Evolutionary conservation across 257 asterid genomes (phyloP).

Genomic region (Gardenia jasminoides): DNA sequence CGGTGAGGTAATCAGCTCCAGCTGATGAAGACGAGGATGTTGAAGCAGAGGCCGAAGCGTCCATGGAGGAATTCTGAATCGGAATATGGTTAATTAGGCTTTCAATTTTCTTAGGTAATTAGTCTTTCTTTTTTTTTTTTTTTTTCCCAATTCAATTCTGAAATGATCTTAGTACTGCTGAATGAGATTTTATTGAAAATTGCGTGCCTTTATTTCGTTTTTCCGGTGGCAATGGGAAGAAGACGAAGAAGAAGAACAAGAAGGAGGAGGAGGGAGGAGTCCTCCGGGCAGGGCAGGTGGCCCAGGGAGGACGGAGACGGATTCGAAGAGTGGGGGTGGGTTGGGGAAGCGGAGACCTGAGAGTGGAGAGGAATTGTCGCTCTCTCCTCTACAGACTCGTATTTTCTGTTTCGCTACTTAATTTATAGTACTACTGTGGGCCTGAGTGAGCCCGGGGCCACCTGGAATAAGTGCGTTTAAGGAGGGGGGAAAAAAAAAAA

Average conservation of each 20-base stretch:
- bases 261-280: neutral
- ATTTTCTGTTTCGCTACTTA: neutral
- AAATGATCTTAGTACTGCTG: no score
- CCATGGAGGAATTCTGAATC: neutral
- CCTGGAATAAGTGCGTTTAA: no score
- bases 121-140: neutral
- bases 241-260: no score
- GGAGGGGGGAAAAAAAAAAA: no score
- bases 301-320: neutral
- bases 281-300: neutral
- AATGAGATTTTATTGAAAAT: no score
- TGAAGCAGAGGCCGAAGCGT: slow-evolving; percentile 10
- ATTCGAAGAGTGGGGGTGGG: neutral
- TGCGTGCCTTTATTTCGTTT: neutral
- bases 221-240: neutral
- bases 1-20: neutral
- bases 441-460: no score
- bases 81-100: no score
- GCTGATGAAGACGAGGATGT: neutral
- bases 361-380: slow-evolving; percentile 11
- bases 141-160: no score
- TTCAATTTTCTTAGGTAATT: neutral
- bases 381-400: neutral
- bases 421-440: no score
- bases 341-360: neutral